Evolutionary conservation across 1,139 yeast species (phyloP).

Genomic region (Yamadazyma friedrichii): DNA sequence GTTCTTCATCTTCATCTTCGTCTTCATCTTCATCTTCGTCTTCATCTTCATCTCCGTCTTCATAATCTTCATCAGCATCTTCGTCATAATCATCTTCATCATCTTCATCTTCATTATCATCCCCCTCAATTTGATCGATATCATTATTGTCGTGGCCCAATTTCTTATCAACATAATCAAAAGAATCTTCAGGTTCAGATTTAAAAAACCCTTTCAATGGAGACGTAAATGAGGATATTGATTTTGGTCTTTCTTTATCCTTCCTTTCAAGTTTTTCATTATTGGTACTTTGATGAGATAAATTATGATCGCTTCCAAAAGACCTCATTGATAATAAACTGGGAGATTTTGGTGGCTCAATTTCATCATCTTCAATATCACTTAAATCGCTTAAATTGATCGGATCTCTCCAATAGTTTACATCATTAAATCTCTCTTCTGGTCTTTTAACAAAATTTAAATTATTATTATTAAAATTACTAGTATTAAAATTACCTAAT

Average conservation of each 20-base stretch:
- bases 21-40: conserved; percentile 24
- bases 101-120: conserved; percentile 25
- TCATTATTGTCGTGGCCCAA: conserved; percentile 19
- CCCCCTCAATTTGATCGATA: conserved; percentile 27
- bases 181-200: conserved; percentile 17
- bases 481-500: conserved; percentile 34
- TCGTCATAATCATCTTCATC: conserved; percentile 22
- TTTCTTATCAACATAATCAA: conserved; percentile 15
- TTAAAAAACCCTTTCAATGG: conserved; percentile 42
- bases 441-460: conserved; percentile 21
- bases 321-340: conserved; percentile 20
- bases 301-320: conserved; percentile 12
- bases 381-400: conserved; percentile 61
- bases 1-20: conserved; percentile 15
- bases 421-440: conserved; percentile 77
- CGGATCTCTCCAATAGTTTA: conserved; percentile 90
- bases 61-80: conserved; percentile 22
- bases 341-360: conserved; percentile 19
- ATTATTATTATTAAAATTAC: conserved; percentile 12
- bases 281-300: background rate
- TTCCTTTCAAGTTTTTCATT: conserved; percentile 7
- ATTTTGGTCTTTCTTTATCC: conserved; percentile 29
- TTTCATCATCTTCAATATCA: conserved; percentile 40
- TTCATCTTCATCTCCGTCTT: conserved; percentile 25
- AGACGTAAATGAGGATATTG: conserved; percentile 39